Evolutionary conservation across 2,329 filamentous ascomycete species (phyloP), one percentile per base, ranked within the genome.

Genomic region (Xylariaceae sp.): DNA sequence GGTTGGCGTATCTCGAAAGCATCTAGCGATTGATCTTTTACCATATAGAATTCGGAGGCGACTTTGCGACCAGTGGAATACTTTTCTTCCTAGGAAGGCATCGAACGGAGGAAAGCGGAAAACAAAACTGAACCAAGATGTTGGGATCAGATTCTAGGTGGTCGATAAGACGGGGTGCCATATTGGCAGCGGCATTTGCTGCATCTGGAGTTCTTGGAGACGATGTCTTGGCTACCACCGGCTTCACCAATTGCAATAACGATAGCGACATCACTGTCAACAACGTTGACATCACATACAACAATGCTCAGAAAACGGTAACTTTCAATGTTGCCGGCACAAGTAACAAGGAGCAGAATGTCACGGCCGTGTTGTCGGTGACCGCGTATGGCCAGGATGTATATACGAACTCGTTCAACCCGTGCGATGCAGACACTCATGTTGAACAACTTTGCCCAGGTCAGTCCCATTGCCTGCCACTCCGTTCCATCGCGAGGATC

Each of bases 341-440:
- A 45, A 96, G 87, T 61, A 65, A 67, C 40, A 78, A 78, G 60
- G 65, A 76, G 52, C 88, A 93, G 63, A 90, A 95, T 52, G 88
- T 97, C 45, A 86, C 77, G 41, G 90, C 89, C 12, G 69, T 68
- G 3, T 71, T 97, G 44, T 75, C 79, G 17, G 86, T 96, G 30
- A 85, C 76, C 19, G 91, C 91, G 8, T 97, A 97, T 59, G 93
- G 93, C 45, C 79, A 79, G 44, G 66, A 85, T 47, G 79, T 96
- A 18, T 97, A 94, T 66, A 72, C 76, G 30, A 87, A 87, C 45
- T 69, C 68, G 3, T 95, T 97, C 66, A 81, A 96, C 58, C 93
- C 93, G 28, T 98, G 93, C 64, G 76, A 82, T 15, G 53, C 67
- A 2, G 66, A 60, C 29, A 89, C 81, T 15, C 82, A 78, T 51